These are phyloP conservation scores for Phytopythium aichiense DNA, from an alignment of 352 stramenopile species.

Conservation along the genomic window DNA sequence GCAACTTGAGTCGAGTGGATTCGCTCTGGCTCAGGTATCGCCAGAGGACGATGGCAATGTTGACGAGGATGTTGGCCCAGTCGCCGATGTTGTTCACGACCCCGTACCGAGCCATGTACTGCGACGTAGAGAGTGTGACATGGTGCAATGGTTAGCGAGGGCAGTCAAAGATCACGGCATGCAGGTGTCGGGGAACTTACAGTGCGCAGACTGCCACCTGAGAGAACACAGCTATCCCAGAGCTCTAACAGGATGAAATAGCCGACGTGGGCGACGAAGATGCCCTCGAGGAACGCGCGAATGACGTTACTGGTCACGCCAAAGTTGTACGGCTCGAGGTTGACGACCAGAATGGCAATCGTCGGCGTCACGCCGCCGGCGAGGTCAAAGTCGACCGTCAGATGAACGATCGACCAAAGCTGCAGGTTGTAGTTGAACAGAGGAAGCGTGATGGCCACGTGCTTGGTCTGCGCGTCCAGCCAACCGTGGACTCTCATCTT, in stretches of 20 bases:
- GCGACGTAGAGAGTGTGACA: not conserved
- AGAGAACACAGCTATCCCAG: slow-evolving; percentile 65
- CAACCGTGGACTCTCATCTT: slow-evolving; percentile 48
- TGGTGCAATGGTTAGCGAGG: not conserved
- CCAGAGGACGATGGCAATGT: slow-evolving; percentile 52
- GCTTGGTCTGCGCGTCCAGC: slow-evolving; percentile 61
- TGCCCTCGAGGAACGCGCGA: slow-evolving; percentile 34
- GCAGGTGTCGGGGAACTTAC: slow-evolving; percentile 17
- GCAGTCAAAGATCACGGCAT: too few relatives aligned
- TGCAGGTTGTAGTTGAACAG: slow-evolving; percentile 65
- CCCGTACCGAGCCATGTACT: slow-evolving; percentile 66
- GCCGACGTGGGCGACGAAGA: slow-evolving; percentile 45
- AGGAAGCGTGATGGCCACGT: slow-evolving; percentile 46
- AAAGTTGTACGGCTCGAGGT: slow-evolving; percentile 70
- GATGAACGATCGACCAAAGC: slow-evolving; percentile 53
- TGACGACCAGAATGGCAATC: slow-evolving; percentile 45
- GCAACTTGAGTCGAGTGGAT: slow-evolving; percentile 26
- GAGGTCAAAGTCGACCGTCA: slow-evolving; percentile 55
- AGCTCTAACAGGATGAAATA: slow-evolving; percentile 63
- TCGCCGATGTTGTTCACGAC: slow-evolving; percentile 64
- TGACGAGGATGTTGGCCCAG: slow-evolving; percentile 60
- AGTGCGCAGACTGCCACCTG: slow-evolving; percentile 34
- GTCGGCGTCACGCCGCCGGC: slow-evolving; percentile 43
- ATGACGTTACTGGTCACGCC: slow-evolving; percentile 38
- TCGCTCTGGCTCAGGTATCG: slow-evolving; percentile 49